Conservation (phyloP, 805 yeast genomes). For the Yarrowia yakushimensis region DNA sequence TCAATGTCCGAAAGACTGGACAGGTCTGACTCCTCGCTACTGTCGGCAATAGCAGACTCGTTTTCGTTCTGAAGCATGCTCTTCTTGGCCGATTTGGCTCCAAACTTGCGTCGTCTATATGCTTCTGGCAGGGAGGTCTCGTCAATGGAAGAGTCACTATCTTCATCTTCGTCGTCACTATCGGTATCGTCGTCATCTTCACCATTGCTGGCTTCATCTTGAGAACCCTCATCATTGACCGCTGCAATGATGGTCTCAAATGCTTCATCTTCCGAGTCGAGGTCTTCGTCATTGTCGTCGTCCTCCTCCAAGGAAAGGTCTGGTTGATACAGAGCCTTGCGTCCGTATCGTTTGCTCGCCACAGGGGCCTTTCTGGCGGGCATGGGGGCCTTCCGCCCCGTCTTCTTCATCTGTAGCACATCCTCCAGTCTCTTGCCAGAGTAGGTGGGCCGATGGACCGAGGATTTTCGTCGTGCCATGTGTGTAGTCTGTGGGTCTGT, state of each 20-base stretch:
- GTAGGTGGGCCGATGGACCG: constrained; percentile 25
- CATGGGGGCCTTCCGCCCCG: constrained; percentile 7
- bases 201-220: constrained; percentile 1
- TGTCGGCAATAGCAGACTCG: constrained; percentile 21
- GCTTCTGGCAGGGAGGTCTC: constrained; percentile 24
- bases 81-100: constrained; percentile 16
- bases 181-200: not conserved
- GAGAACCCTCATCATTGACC: constrained; percentile 19
- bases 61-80: constrained; percentile 20
- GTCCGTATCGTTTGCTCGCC: constrained; percentile 16
- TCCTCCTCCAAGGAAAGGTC: not conserved
- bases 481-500: not conserved
- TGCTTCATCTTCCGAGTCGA: constrained; percentile 24
- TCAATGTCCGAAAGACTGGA: constrained; percentile 4
- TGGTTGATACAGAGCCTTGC: not conserved
- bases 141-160: constrained; percentile 18
- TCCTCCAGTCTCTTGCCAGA: constrained; percentile 13
- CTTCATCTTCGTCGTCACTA: constrained; percentile 1
- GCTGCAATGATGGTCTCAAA: constrained; percentile 26
- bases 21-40: constrained; percentile 7
- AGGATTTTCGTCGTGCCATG: constrained; percentile 23
- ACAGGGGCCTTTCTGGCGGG: constrained; percentile 6
- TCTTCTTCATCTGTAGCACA: constrained; percentile 17
- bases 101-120: constrained; percentile 24
- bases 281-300: not conserved